Conservation (phyloP, 306 rosid species). For the Lathyrus tuberosus region DNA sequence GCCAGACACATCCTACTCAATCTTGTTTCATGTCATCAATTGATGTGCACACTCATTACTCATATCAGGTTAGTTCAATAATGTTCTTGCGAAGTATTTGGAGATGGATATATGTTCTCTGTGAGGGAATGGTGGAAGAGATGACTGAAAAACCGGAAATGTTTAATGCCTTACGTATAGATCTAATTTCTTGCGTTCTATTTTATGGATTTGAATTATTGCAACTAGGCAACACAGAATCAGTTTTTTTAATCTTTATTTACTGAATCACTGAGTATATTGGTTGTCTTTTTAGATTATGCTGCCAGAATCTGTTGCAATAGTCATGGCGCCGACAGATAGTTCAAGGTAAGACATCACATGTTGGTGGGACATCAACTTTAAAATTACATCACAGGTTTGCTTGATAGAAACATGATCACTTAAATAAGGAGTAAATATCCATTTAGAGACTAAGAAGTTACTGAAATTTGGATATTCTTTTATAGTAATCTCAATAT, state of each 20-base stretch:
- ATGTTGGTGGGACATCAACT: constrained; percentile 9
- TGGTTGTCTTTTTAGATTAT: constrained; percentile 60
- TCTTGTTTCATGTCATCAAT: constrained; percentile 99
- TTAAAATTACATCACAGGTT: constrained; percentile 11
- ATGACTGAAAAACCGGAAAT: constrained; percentile 8
- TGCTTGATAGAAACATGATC: constrained; percentile 1
- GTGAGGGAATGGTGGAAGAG: constrained; percentile 24
- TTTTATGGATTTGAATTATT: constrained; percentile 9
- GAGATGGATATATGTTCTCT: background rate
- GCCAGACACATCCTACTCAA: constrained; percentile 98
- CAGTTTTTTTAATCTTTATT: constrained; percentile 3
- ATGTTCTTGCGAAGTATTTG: constrained; percentile 3
- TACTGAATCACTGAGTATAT: background rate
- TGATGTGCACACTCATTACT: constrained; percentile 97
- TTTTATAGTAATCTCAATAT: background rate
- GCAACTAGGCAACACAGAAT: background rate
- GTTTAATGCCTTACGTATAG: background rate
- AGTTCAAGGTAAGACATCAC: constrained; percentile 65
- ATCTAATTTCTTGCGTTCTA: constrained; percentile 17
- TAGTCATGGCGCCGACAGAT: constrained; percentile 96
- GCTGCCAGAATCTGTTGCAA: constrained; percentile 97
- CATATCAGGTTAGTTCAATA: constrained; percentile 78
- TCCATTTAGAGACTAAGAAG: background rate
- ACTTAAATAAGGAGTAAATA: background rate
- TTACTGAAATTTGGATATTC: background rate